These are phyloP conservation scores for Lactarius akahatsu DNA, from an alignment of 768 basidiomycete genomes.

Conservation along the genomic window DNA sequence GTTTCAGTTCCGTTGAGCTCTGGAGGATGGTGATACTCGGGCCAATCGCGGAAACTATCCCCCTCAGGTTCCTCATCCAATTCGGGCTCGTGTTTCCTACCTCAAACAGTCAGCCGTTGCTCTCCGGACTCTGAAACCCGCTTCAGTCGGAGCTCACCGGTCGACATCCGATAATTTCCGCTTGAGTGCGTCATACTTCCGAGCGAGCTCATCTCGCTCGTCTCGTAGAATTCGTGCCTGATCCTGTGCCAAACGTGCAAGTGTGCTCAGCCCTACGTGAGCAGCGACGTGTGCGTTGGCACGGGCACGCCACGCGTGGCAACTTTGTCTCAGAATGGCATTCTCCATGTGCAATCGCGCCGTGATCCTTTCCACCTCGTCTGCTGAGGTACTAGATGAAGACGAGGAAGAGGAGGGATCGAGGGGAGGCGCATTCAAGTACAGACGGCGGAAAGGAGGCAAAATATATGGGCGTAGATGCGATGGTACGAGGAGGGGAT, in stretches of 20 bases:
- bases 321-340: constrained; percentile 16
- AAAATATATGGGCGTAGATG: constrained; percentile 26
- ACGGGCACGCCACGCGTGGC: constrained; percentile 23
- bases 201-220: constrained; percentile 23
- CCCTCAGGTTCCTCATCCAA: background rate
- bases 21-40: background rate
- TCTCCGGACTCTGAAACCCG: background rate
- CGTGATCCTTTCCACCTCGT: constrained; percentile 8
- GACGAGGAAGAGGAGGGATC: background rate
- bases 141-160: constrained; percentile 21
- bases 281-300: constrained; percentile 23
- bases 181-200: constrained; percentile 24
- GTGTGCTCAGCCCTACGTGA: constrained; percentile 7
- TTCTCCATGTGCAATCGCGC: constrained; percentile 26
- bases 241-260: constrained; percentile 12
- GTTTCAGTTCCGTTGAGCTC: background rate
- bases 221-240: constrained; percentile 12
- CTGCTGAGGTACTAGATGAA: background rate
- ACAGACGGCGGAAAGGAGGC: constrained; percentile 28
- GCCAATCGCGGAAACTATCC: background rate
- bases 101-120: background rate
- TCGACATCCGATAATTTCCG: constrained; percentile 27
- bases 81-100: constrained; percentile 3
- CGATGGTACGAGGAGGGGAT: constrained; percentile 20
- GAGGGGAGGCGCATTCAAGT: constrained; percentile 9